These are phyloP conservation scores for Geranium rotundifolium DNA, from an alignment of 345 rosid genomes.

Conservation along the genomic window DNA sequence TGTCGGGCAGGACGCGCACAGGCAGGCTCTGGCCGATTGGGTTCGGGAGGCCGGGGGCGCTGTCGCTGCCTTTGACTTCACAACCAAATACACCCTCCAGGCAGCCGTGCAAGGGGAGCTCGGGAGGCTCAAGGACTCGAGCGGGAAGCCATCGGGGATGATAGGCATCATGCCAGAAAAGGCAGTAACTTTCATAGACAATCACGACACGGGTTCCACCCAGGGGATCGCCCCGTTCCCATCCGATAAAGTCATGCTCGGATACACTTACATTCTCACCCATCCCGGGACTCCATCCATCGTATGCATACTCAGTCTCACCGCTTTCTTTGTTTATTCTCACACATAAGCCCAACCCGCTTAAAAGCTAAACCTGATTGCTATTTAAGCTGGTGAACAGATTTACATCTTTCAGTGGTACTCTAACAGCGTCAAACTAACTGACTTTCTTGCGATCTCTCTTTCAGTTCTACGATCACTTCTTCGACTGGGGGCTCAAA, in stretches of 20 bases:
- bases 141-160: conserved; percentile 68
- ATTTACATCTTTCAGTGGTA: too few relatives aligned
- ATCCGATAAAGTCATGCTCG: conserved; percentile 73
- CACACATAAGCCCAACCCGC: too few relatives aligned
- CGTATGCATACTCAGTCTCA: too few relatives aligned
- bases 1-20: conserved; percentile 55
- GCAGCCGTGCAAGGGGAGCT: conserved; percentile 66
- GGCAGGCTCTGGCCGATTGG: conserved; percentile 50
- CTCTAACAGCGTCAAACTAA: too few relatives aligned
- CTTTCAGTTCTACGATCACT: conserved; percentile 87
- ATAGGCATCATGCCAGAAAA: conserved; percentile 55
- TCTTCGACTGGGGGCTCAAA: conserved; percentile 60
- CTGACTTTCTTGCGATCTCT: too few relatives aligned
- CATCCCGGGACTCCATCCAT: conserved; percentile 83
- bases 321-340: too few relatives aligned
- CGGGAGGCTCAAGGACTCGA: conserved; percentile 60
- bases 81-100: conserved; percentile 74
- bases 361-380: too few relatives aligned
- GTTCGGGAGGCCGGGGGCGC: conserved; percentile 47
- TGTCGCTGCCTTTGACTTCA: conserved; percentile 68
- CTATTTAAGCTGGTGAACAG: too few relatives aligned
- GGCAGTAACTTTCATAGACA: conserved; percentile 78
- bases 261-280: conserved; percentile 78
- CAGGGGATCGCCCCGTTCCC: conserved; percentile 58
- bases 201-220: conserved; percentile 70